Evolutionary conservation across 2,329 filamentous ascomycete species (phyloP).

Genomic region (Pseudovirgaria hyperparasitica): DNA sequence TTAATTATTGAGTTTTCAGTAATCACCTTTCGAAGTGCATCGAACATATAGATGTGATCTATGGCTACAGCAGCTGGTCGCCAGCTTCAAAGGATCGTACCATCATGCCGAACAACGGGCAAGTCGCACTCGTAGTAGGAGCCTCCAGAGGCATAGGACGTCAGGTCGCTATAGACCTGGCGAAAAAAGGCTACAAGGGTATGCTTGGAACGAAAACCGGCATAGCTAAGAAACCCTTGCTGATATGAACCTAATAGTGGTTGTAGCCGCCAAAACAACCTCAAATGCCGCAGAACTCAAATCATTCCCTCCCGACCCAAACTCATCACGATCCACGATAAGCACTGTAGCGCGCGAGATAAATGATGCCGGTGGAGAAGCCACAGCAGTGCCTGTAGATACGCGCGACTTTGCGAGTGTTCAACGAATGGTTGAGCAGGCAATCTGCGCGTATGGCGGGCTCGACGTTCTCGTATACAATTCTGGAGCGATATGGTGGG

Average conservation of each 20-base stretch:
- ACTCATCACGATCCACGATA: conserved; percentile 63
- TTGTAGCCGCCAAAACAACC: conserved; percentile 64
- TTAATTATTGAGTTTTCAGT: too few relatives aligned
- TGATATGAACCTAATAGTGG: conserved; percentile 40
- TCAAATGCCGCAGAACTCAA: conserved; percentile 44
- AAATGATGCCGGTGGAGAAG: conserved; percentile 46
- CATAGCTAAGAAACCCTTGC: background rate
- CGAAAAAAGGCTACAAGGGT: conserved; percentile 59
- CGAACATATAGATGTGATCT: too few relatives aligned
- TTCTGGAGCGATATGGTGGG: conserved; percentile 77
- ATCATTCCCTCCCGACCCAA: conserved; percentile 64
- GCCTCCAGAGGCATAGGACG: conserved; percentile 71
- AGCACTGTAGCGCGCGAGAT: conserved; percentile 71
- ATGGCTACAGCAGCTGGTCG: too few relatives aligned
- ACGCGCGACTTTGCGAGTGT: conserved; percentile 53
- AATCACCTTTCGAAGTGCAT: too few relatives aligned
- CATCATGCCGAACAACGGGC: too few relatives aligned
- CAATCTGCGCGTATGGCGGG: conserved; percentile 44
- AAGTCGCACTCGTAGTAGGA: conserved; percentile 60
- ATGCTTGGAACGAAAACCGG: conserved; percentile 9
- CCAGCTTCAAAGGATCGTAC: too few relatives aligned
- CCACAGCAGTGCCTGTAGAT: conserved; percentile 57
- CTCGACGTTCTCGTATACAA: conserved; percentile 74
- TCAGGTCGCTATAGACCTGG: conserved; percentile 67
- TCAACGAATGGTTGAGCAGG: conserved; percentile 44